These are phyloP conservation scores for Euphorbia pulcherrima DNA, from an alignment of 345 rosid species.

Conservation along the genomic window DNA sequence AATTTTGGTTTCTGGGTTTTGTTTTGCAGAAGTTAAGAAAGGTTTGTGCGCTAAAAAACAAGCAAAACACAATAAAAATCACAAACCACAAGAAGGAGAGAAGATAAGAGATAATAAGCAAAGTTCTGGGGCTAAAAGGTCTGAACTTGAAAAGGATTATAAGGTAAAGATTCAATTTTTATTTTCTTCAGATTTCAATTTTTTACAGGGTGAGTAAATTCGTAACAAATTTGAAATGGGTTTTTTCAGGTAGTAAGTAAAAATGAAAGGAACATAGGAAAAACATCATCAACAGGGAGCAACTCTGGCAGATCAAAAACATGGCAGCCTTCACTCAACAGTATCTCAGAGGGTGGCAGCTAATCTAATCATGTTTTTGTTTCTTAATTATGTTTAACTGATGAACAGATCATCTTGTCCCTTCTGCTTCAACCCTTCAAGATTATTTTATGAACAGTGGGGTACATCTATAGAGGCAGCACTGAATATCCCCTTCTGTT, in stretches of 20 bases:
- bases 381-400: not conserved
- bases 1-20: slow-evolving; percentile 6
- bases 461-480: slow-evolving; percentile 13
- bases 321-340: slow-evolving; percentile 90
- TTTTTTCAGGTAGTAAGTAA: slow-evolving; percentile 43
- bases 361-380: slow-evolving; percentile 26
- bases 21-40: slow-evolving; percentile 69
- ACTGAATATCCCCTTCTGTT: slow-evolving; percentile 7
- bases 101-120: slow-evolving; percentile 17
- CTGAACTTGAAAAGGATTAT: slow-evolving; percentile 37
- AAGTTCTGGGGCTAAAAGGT: slow-evolving; percentile 26
- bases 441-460: not conserved
- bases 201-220: not conserved
- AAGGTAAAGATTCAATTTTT: slow-evolving; percentile 33
- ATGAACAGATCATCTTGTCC: slow-evolving; percentile 7
- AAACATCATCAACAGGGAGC: slow-evolving; percentile 29
- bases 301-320: slow-evolving; percentile 55
- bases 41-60: slow-evolving; percentile 66
- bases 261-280: slow-evolving; percentile 50
- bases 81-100: slow-evolving; percentile 25
- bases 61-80: slow-evolving; percentile 51
- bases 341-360: slow-evolving; percentile 75
- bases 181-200: not conserved
- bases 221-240: not conserved
- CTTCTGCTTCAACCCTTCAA: slow-evolving; percentile 11